phyloP scores from a whole-genome alignment of 176 grass and related monocot genomes.

The Eremochloa ophiuroides region DNA sequence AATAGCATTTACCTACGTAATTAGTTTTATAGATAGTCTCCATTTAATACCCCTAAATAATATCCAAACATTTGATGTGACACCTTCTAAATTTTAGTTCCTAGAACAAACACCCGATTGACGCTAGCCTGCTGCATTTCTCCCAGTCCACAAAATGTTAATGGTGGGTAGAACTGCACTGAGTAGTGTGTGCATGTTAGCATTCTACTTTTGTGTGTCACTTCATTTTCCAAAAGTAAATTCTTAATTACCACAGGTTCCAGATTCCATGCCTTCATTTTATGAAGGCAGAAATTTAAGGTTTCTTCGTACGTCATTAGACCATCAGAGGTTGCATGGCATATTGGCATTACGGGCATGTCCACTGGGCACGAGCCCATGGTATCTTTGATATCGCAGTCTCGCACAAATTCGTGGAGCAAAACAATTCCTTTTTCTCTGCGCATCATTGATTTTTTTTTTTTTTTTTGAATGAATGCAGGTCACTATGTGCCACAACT shows the following conservation, averaged over 20 bases:
- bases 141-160: neutral
- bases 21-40: no score
- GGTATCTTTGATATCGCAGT: neutral
- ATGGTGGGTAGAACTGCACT: no score
- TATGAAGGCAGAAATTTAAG: neutral
- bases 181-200: neutral
- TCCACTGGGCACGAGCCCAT: neutral
- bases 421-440: slow-evolving; percentile 1
- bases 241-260: neutral
- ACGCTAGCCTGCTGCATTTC: neutral
- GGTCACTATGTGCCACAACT: slow-evolving; percentile 90
- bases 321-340: neutral
- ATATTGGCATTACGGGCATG: neutral
- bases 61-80: no score
- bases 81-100: no score
- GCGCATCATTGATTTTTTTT: no score
- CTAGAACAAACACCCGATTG: no score
- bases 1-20: no score
- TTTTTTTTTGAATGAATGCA: slow-evolving; percentile 46
- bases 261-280: neutral
- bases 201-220: neutral
- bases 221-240: neutral
- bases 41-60: no score
- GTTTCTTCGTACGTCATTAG: neutral
- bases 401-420: neutral